A percentile compares a stretch with the other conserved stretches of the same genome.
Evolutionary conservation across 1,284 basidiomycete genomes (phyloP).

Genomic region (Fistulinella staudtii): DNA sequence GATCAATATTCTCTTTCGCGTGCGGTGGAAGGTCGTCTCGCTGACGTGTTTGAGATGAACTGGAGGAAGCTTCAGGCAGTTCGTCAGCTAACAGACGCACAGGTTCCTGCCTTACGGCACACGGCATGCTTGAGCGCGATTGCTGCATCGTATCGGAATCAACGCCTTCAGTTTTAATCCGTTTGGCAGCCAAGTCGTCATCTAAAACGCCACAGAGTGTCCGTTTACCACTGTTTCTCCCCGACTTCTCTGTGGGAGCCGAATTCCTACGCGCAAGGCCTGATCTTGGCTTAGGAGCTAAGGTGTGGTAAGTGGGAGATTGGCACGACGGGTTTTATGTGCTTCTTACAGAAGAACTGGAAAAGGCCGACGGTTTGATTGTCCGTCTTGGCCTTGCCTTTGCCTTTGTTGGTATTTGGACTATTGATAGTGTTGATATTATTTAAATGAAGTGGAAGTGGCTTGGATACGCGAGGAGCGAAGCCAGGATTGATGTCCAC

Average conservation of each 20-base stretch:
- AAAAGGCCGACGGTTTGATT: slow-evolving; percentile 43
- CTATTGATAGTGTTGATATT: slow-evolving; percentile 30
- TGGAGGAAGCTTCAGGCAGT: slow-evolving; percentile 40
- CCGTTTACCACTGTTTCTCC: slow-evolving; percentile 68
- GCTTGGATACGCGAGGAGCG: slow-evolving; percentile 45
- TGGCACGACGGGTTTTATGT: slow-evolving; percentile 21
- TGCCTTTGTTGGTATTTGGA: slow-evolving; percentile 34
- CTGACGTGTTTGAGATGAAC: slow-evolving; percentile 25
- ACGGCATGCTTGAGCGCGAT: slow-evolving; percentile 25
- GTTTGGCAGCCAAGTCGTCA: slow-evolving; percentile 50
- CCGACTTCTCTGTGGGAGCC: slow-evolving; percentile 34
- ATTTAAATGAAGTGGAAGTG: slow-evolving; percentile 35
- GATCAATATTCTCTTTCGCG: slow-evolving; percentile 41
- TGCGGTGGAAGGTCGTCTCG: slow-evolving; percentile 43
- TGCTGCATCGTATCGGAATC: slow-evolving; percentile 29
- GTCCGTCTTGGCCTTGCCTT: slow-evolving; percentile 40
- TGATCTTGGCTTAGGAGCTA: slow-evolving; percentile 47
- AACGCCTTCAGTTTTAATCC: slow-evolving; percentile 39
- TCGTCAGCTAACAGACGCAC: slow-evolving; percentile 14
- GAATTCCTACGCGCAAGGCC: slow-evolving; percentile 29
- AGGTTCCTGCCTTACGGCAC: slow-evolving; percentile 17
- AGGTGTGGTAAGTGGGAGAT: slow-evolving; percentile 20
- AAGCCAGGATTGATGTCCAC: slow-evolving; percentile 76
- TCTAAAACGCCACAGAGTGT: slow-evolving; percentile 68
- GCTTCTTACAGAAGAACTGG: slow-evolving; percentile 59